phyloP scores from a whole-genome alignment of 768 basidiomycete species.

The Russula sp. region DNA sequence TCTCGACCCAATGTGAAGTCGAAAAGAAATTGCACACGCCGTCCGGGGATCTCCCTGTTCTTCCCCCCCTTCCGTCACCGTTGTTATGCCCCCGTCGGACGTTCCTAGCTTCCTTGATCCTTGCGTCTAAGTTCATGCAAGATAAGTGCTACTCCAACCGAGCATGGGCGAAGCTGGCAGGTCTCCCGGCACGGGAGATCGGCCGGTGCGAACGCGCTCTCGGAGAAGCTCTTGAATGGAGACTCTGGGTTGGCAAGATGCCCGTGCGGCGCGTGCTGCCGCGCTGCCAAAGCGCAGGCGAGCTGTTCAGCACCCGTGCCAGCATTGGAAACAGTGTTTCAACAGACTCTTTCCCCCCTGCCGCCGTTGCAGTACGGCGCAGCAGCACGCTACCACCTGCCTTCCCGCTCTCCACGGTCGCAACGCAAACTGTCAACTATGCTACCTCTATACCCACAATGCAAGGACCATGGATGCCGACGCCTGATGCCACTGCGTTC shows the following conservation, averaged over 20 bases:
- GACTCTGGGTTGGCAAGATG: slow-evolving; percentile 87
- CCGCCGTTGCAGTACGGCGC: slow-evolving; percentile 1
- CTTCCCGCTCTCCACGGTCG: neutral
- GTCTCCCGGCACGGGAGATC: slow-evolving; percentile 79
- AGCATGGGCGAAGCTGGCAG: slow-evolving; percentile 93
- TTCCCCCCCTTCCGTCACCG: slow-evolving; percentile 59
- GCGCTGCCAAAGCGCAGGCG: slow-evolving; percentile 19
- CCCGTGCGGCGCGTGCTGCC: slow-evolving; percentile 24
- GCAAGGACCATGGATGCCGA: slow-evolving; percentile 13
- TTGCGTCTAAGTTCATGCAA: slow-evolving; percentile 89
- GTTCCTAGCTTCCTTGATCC: slow-evolving; percentile 82
- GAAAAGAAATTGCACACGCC: slow-evolving; percentile 22
- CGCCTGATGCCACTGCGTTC: slow-evolving; percentile 8
- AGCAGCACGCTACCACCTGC: slow-evolving; percentile 14
- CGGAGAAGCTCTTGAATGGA: slow-evolving; percentile 81
- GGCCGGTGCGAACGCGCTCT: slow-evolving; percentile 85
- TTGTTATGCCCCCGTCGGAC: slow-evolving; percentile 84
- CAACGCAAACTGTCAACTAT: neutral
- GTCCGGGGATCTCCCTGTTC: slow-evolving; percentile 30
- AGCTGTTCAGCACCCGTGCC: neutral
- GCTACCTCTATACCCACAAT: neutral
- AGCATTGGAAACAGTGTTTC: neutral
- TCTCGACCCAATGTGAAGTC: slow-evolving; percentile 8
- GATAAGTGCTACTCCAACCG: slow-evolving; percentile 91
- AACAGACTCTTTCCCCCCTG: neutral